These are phyloP conservation scores for Aspergillus heteromorphus DNA, from an alignment of 495 filamentous ascomycete genomes.

Conservation along the genomic window DNA sequence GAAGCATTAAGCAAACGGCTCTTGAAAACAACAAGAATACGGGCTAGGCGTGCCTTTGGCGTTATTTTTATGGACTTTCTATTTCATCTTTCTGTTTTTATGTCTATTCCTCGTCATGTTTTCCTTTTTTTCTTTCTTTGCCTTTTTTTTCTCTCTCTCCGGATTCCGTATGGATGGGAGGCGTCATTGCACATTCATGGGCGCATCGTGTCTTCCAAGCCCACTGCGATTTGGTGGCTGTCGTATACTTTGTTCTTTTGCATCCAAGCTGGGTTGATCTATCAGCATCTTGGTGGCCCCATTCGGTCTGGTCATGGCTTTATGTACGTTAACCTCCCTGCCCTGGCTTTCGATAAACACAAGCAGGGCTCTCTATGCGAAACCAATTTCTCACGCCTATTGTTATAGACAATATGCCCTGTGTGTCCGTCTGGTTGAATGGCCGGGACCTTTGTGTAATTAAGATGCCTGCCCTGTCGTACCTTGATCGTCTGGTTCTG, in stretches of 20 bases:
- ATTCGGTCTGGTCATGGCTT: conserved; percentile 61
- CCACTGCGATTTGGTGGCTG: conserved; percentile 21
- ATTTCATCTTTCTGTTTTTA: conserved; percentile 3
- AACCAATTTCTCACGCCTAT: conserved; percentile 50
- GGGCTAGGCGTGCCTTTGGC: conserved; percentile 33
- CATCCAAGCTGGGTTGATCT: conserved; percentile 34
- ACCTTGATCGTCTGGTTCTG: conserved; percentile 19
- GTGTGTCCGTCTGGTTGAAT: conserved; percentile 28
- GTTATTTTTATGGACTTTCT: conserved; percentile 25
- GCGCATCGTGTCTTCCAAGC: conserved; percentile 29
- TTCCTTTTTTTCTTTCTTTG: conserved; percentile 6
- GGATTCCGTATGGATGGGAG: conserved; percentile 15
- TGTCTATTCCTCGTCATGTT: conserved; percentile 17
- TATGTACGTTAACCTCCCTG: conserved; percentile 77
- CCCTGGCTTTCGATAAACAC: conserved; percentile 41
- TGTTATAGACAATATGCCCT: conserved; percentile 39
- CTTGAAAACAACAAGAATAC: conserved; percentile 26
- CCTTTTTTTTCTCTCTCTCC: conserved; percentile 22
- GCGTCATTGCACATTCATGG: conserved; percentile 33
- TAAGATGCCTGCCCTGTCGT: conserved; percentile 28
- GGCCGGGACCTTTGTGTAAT: conserved; percentile 34
- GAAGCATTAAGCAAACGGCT: conserved; percentile 32
- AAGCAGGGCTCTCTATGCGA: conserved; percentile 47
- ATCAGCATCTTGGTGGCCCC: conserved; percentile 47
- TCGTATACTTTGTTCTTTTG: conserved; percentile 31